A percentile compares a stretch with the other conserved stretches of the same genome.
Evolutionary conservation across 352 stramenopile genomes (phyloP).

Genomic region (Globisporangium middletonii): DNA sequence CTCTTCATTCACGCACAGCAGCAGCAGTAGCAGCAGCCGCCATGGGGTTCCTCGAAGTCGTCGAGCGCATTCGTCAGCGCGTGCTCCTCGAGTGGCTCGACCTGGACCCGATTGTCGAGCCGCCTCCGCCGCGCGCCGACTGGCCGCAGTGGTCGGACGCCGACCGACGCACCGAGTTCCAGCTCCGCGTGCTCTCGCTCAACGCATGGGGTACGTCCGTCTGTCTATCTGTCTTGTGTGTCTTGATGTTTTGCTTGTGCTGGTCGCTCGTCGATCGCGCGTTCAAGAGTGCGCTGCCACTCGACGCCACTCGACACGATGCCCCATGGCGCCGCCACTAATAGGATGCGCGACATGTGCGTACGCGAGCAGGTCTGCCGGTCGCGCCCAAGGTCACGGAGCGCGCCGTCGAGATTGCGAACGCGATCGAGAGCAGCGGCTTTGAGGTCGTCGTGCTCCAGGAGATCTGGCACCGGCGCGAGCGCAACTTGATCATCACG

Average conservation of each 20-base stretch:
- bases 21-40: no score
- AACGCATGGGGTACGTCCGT: constrained; percentile 60
- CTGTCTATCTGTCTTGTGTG: no score
- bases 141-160: constrained; percentile 24
- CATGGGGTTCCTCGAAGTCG: constrained; percentile 28
- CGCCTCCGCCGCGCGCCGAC: constrained; percentile 25
- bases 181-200: constrained; percentile 61
- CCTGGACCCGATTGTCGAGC: constrained; percentile 42
- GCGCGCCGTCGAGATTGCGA: constrained; percentile 56
- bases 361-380: constrained; percentile 33
- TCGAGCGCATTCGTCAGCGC: constrained; percentile 43
- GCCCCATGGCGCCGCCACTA: not conserved
- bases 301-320: no score
- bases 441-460: constrained; percentile 81
- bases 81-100: constrained; percentile 55
- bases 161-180: constrained; percentile 14
- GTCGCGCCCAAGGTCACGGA: constrained; percentile 65
- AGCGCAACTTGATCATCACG: constrained; percentile 66
- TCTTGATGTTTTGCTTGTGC: no score
- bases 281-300: no score
- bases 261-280: no score
- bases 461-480: constrained; percentile 78
- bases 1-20: no score
- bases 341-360: not conserved
- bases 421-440: constrained; percentile 47